These are phyloP conservation scores for Blastocrithidia nonstop DNA, from an alignment of 208 protist species.

Conservation along the genomic window DNA sequence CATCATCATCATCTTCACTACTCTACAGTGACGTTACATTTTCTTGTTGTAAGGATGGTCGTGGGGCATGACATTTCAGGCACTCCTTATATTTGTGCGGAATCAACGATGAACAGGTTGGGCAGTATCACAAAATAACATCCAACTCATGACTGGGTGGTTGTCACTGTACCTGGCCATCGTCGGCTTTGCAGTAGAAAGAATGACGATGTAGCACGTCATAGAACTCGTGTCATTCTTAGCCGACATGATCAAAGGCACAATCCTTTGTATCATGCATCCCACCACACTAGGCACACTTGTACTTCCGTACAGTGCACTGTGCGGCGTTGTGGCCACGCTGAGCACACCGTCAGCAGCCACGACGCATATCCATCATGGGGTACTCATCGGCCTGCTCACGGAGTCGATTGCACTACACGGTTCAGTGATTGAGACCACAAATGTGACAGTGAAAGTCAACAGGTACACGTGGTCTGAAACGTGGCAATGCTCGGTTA, in stretches of 20 bases:
- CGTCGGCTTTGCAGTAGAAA: slow-evolving; percentile 63
- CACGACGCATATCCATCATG: slow-evolving; percentile 25
- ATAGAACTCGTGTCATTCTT: slow-evolving; percentile 82
- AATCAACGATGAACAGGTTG: slow-evolving; percentile 36
- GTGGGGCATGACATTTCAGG: slow-evolving; percentile 41
- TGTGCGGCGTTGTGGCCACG: slow-evolving; percentile 39
- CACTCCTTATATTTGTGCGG: slow-evolving; percentile 54
- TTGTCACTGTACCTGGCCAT: slow-evolving; percentile 50
- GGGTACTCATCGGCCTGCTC: slow-evolving; percentile 33
- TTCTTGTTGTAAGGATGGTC: slow-evolving; percentile 21
- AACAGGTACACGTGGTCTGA: slow-evolving; percentile 9
- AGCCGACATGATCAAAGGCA: slow-evolving; percentile 44
- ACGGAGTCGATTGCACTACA: slow-evolving; percentile 38
- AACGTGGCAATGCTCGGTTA: background rate
- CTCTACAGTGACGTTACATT: slow-evolving; percentile 4
- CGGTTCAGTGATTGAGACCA: slow-evolving; percentile 64
- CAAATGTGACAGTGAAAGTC: slow-evolving; percentile 73
- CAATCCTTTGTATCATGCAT: slow-evolving; percentile 72
- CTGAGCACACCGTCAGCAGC: slow-evolving; percentile 68
- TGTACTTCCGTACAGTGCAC: slow-evolving; percentile 45
- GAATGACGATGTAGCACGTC: slow-evolving; percentile 34
- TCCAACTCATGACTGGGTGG: slow-evolving; percentile 55
- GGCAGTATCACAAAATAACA: slow-evolving; percentile 70
- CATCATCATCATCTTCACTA: slow-evolving; percentile 8
- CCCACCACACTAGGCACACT: slow-evolving; percentile 65